These are phyloP conservation scores for Termitomyces sp. DNA, from an alignment of 768 basidiomycete genomes.

Conservation along the genomic window DNA sequence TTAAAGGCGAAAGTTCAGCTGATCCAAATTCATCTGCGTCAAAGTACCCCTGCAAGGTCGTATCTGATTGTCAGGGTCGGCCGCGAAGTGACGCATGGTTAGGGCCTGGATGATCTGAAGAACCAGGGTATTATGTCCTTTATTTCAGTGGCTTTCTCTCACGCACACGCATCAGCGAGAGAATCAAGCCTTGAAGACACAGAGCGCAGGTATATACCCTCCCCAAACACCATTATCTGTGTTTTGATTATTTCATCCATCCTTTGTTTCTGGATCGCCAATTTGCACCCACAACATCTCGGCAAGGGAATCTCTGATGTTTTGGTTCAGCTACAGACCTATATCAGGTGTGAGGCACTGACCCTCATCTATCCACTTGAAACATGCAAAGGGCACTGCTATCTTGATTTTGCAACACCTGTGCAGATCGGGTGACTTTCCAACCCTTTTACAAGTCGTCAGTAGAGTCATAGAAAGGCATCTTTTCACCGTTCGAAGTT, in stretches of 20 bases:
- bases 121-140: too few relatives aligned
- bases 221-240: not conserved
- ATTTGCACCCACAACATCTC: not conserved
- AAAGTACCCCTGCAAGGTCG: not conserved
- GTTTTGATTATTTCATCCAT: not conserved
- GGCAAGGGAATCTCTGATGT: not conserved
- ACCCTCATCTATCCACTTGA: not conserved
- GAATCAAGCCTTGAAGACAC: not conserved
- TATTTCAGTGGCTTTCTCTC: not conserved
- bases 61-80: conserved; percentile 1
- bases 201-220: not conserved
- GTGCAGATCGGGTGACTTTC: not conserved
- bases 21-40: not conserved
- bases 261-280: not conserved
- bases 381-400: not conserved
- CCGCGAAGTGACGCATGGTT: not conserved
- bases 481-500: not conserved
- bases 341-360: not conserved
- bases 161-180: not conserved
- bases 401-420: not conserved
- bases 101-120: not conserved
- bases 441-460: not conserved
- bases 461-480: not conserved
- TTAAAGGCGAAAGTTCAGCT: not conserved
- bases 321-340: not conserved